Conservation (phyloP, 2,329 filamentous ascomycete genomes). For the Aureobasidium sp. region DNA sequence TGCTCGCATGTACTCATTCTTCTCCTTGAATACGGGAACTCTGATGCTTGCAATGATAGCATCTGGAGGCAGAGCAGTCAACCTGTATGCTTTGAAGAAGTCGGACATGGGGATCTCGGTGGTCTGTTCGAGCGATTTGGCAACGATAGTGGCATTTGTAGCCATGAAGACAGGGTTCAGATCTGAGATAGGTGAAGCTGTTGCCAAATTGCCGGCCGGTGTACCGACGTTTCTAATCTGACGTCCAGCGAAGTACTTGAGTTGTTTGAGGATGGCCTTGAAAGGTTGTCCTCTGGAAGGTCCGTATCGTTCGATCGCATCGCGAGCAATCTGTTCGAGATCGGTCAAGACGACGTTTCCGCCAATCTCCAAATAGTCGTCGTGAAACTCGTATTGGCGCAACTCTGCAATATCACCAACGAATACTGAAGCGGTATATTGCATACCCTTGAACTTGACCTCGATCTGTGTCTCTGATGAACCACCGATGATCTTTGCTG, state of each 20-base stretch:
- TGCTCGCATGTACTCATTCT: slow-evolving; percentile 76
- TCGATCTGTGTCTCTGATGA: slow-evolving; percentile 98
- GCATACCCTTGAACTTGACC: slow-evolving; percentile 92
- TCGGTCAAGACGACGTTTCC: slow-evolving; percentile 91
- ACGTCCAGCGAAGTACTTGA: slow-evolving; percentile 87
- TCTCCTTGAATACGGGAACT: slow-evolving; percentile 69
- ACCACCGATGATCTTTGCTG: slow-evolving; percentile 89
- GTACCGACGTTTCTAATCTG: slow-evolving; percentile 98
- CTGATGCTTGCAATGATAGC: slow-evolving; percentile 79
- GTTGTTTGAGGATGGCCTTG: slow-evolving; percentile 83
- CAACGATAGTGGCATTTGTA: slow-evolving; percentile 72
- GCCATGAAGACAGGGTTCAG: slow-evolving; percentile 91
- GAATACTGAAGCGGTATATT: slow-evolving; percentile 83
- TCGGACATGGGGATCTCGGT: slow-evolving; percentile 83
- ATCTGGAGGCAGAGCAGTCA: slow-evolving; percentile 71
- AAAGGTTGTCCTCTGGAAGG: slow-evolving; percentile 67
- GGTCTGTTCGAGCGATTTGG: slow-evolving; percentile 66
- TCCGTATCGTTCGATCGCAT: slow-evolving; percentile 76
- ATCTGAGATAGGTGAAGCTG: slow-evolving; percentile 93
- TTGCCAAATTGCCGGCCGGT: slow-evolving; percentile 87
- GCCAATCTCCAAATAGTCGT: slow-evolving; percentile 81
- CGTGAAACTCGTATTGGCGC: slow-evolving; percentile 69
- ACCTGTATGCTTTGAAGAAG: slow-evolving; percentile 89
- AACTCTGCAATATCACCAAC: slow-evolving; percentile 90
- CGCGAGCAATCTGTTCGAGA: slow-evolving; percentile 73